Conservation (phyloP, 2,329 filamentous ascomycete genomes). For the Blastomyces emzantsi region DNA sequence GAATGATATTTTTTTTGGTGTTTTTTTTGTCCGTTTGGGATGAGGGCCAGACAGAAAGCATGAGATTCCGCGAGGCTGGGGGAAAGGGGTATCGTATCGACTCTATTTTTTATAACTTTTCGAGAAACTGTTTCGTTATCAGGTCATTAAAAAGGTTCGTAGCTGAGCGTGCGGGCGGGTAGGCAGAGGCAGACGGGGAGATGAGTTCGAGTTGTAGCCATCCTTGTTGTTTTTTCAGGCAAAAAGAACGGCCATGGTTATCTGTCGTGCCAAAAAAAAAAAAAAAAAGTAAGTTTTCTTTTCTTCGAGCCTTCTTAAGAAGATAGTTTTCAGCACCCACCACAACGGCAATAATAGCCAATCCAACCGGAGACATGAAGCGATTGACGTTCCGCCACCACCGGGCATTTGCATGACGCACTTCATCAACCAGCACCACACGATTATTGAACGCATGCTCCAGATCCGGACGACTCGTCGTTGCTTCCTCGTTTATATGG, state of each 20-base stretch:
- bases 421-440: conserved; percentile 38
- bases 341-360: conserved; percentile 47
- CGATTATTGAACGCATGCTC: conserved; percentile 39
- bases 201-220: background rate
- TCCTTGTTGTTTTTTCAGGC: conserved; percentile 8
- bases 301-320: background rate
- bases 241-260: conserved; percentile 13
- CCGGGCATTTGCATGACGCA: conserved; percentile 49
- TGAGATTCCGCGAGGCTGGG: background rate
- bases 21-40: background rate
- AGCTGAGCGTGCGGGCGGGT: too few relatives aligned
- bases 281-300: background rate
- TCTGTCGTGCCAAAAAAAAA: background rate
- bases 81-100: background rate
- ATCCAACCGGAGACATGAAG: conserved; percentile 50
- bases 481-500: conserved; percentile 43
- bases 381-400: conserved; percentile 58
- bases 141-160: background rate
- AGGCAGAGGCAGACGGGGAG: background rate
- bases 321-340: conserved; percentile 32
- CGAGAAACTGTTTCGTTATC: background rate
- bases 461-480: conserved; percentile 25
- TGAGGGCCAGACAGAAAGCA: background rate
- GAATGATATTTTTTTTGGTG: background rate
- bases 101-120: conserved; percentile 4